Percentiles rank a stretch among this genome's conserved stretches.
Evolutionary conservation across 345 rosid species (phyloP).

Genomic region (Corymbia maculata): DNA sequence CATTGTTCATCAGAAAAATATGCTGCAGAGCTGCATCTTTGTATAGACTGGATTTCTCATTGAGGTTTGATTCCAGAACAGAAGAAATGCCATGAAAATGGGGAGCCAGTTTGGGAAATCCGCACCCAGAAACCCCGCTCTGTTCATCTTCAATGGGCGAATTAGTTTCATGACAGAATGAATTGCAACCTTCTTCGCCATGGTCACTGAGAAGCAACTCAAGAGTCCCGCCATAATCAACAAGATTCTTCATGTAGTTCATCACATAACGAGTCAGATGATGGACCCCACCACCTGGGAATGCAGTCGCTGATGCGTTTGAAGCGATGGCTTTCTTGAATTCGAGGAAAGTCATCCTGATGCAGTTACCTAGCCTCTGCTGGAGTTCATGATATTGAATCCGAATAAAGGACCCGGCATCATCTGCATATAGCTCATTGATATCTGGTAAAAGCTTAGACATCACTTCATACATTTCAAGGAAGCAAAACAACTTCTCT

Average conservation of each 20-base stretch:
- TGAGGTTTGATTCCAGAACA: constrained; percentile 59
- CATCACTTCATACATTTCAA: constrained; percentile 78
- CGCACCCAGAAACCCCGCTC: neutral
- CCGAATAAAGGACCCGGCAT: constrained; percentile 39
- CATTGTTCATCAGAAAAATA: constrained; percentile 77
- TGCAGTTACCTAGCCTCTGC: constrained; percentile 54
- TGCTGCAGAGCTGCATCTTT: constrained; percentile 56
- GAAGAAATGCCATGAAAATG: constrained; percentile 51
- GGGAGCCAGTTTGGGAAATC: constrained; percentile 7
- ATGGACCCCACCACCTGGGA: constrained; percentile 68
- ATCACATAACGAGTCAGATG: constrained; percentile 73
- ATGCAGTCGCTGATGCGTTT: constrained; percentile 38
- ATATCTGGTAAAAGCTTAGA: constrained; percentile 59
- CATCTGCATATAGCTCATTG: constrained; percentile 36
- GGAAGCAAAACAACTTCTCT: constrained; percentile 59
- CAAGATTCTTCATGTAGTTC: constrained; percentile 62
- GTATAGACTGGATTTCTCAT: constrained; percentile 58
- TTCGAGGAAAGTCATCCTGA: constrained; percentile 55
- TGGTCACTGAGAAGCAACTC: constrained; percentile 49
- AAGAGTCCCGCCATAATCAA: constrained; percentile 56
- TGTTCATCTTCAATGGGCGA: constrained; percentile 29
- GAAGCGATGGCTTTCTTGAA: constrained; percentile 67
- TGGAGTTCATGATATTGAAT: constrained; percentile 49
- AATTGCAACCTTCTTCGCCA: constrained; percentile 15
- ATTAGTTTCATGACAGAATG: constrained; percentile 23